These are phyloP conservation scores for Zygotorulaspora florentina DNA, from an alignment of 805 yeast species.

Conservation along the genomic window DNA sequence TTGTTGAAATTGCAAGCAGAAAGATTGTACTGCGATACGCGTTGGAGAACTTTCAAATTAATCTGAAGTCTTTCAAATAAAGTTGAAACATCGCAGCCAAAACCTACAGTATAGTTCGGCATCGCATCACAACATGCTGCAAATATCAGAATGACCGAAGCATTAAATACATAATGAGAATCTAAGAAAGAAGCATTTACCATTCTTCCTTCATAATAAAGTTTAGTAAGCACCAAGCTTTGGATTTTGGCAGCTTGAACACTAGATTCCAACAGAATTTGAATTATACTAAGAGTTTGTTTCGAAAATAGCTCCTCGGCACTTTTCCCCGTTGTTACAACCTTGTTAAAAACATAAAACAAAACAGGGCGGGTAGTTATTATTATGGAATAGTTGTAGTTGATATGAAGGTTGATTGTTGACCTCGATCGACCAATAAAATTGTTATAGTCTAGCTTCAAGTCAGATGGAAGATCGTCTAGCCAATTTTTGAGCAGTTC, in stretches of 20 bases:
- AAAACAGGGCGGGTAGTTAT: slow-evolving; percentile 20
- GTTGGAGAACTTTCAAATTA: slow-evolving; percentile 16
- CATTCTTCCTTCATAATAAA: slow-evolving; percentile 17
- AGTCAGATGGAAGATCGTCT: slow-evolving; percentile 13
- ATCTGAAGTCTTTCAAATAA: slow-evolving; percentile 15
- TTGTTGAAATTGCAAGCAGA: slow-evolving; percentile 18
- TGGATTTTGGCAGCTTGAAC: slow-evolving; percentile 21
- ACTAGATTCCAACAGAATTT: slow-evolving; percentile 17
- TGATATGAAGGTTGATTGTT: slow-evolving; percentile 21
- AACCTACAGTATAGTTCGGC: slow-evolving; percentile 9
- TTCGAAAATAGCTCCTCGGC: slow-evolving; percentile 10
- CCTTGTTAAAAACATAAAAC: slow-evolving; percentile 19
- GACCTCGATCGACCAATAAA: slow-evolving; percentile 13
- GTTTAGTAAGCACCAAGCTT: slow-evolving; percentile 15
- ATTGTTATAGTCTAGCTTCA: slow-evolving; percentile 16
- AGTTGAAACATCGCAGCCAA: slow-evolving; percentile 9
- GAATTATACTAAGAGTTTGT: slow-evolving; percentile 9
- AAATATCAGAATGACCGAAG: slow-evolving; percentile 16
- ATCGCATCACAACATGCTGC: slow-evolving; percentile 15
- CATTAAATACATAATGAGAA: slow-evolving; percentile 21
- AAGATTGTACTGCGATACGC: slow-evolving; percentile 16
- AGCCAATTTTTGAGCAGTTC: slow-evolving; percentile 17
- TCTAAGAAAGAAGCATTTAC: slow-evolving; percentile 19
- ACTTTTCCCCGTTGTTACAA: slow-evolving; percentile 6
- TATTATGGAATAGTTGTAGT: slow-evolving; percentile 21